Percentiles rank a stretch among this genome's conserved stretches.
These are phyloP conservation scores for Scheffersomyces segobiensis DNA, from an alignment of 1,139 yeast genomes.

Conservation along the genomic window DNA sequence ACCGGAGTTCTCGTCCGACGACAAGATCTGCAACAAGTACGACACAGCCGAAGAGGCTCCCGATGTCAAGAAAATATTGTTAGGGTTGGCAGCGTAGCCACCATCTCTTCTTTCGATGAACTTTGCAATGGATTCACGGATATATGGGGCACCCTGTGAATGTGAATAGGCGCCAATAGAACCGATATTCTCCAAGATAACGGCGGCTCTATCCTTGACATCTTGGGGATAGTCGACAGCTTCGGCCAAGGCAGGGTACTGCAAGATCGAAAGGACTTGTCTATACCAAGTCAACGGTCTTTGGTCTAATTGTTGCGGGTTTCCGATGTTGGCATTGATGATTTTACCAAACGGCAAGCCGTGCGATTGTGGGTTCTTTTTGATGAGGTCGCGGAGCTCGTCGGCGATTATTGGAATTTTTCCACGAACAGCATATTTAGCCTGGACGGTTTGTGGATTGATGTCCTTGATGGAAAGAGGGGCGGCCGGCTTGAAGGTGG, in stretches of 20 bases:
- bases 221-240: conserved; percentile 59
- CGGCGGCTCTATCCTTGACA: conserved; percentile 68
- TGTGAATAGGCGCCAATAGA: conserved; percentile 94
- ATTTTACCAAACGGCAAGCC: conserved; percentile 76
- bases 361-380: conserved; percentile 50
- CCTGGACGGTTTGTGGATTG: conserved; percentile 73
- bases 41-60: conserved; percentile 95
- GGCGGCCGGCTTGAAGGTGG: conserved; percentile 12
- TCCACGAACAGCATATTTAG: conserved; percentile 96
- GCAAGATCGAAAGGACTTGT: conserved; percentile 81
- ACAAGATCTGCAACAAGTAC: conserved; percentile 67
- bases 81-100: conserved; percentile 55
- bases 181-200: conserved; percentile 61
- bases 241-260: conserved; percentile 70
- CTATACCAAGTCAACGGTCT: conserved; percentile 93
- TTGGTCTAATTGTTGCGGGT: conserved; percentile 95
- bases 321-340: conserved; percentile 91
- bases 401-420: conserved; percentile 92
- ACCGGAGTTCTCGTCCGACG: conserved; percentile 70
- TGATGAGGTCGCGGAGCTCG: conserved; percentile 58
- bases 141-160: conserved; percentile 78
- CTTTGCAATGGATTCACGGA: conserved; percentile 76
- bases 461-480: conserved; percentile 46
- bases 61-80: conserved; percentile 77
- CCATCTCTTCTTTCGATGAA: conserved; percentile 77